Base-by-base conservation (phyloP, 257 asterid species). In the Nicotiana tomentosiformis region DNA sequence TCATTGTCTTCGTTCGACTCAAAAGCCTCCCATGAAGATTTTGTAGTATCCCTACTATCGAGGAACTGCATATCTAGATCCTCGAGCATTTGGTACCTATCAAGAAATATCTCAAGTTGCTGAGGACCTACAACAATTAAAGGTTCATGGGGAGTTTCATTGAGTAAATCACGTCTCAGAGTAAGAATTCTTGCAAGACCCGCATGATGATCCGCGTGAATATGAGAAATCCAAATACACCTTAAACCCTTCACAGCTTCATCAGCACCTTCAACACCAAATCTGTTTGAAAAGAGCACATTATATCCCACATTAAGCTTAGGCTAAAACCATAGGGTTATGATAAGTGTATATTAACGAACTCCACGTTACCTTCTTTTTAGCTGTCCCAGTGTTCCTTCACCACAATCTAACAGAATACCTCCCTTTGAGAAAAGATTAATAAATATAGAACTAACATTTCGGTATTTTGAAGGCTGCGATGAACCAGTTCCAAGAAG, bases 401-500 rank as follows among this genome's bases (percentile, higher is more conserved):
- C 99, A 30, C 99, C 98, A 39, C 98, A 96, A 82, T 96, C 99
- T 57, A 96, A 83, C 76, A 94, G 91, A 76, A 96, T 7, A 84
- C 95, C 85, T 84, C 99, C 98, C 86, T 89, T 93, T 0, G 92
- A 90, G 81, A 96, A 96, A 81, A 96, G 88, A 90, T 96, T 94
- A 85, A 96, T 88, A 86, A 94, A 91, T 81, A 96, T 90, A 23
- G 98, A 93, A 88, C 92, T 94, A 77, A 96, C 98, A 39, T 96
- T 96, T 78, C 98, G 92, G 86, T 96, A 94, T 80, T 96, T 96
- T 18, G 98, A 96, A 37, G 98, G 98, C 82, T 94, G 99, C 65
- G 98, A 94, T 72, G 99, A 96, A 61, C 99, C 99, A 7, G 99
- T 94, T 79, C 98, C 98, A 9, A 96, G 98, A 83, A 94, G 87